phyloP scores from a whole-genome alignment of 257 asterid species.

The Solanum paucissectum region DNA sequence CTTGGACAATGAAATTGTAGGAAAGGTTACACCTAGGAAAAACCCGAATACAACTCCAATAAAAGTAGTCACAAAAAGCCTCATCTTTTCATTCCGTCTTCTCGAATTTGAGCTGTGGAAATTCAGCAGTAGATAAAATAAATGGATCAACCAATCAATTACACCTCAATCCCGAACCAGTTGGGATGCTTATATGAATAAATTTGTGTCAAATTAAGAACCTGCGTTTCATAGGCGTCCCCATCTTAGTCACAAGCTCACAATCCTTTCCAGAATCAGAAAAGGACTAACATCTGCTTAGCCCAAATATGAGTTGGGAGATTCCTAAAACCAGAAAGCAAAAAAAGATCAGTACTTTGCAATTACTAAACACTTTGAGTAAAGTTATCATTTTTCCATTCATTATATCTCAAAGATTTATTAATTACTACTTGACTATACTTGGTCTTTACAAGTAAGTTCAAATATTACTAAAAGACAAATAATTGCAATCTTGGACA shows the following conservation, averaged over 20 bases:
- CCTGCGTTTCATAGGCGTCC: slow-evolving; percentile 23
- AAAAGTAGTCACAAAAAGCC: slow-evolving; percentile 56
- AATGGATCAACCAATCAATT: background rate
- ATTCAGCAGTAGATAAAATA: slow-evolving; percentile 1
- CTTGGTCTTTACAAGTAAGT: background rate
- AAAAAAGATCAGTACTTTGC: background rate
- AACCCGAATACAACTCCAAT: slow-evolving; percentile 73
- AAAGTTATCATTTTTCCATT: background rate
- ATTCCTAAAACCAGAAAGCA: background rate
- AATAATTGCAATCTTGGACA: background rate
- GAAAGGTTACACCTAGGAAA: slow-evolving; percentile 85
- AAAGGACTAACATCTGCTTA: background rate
- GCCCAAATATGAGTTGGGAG: background rate
- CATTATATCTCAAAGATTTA: background rate
- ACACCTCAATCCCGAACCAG: background rate
- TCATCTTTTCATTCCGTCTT: slow-evolving; percentile 68
- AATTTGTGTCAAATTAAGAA: background rate
- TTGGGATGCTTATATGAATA: background rate
- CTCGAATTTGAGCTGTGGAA: slow-evolving; percentile 36
- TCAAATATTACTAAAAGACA: background rate
- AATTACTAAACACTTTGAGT: background rate
- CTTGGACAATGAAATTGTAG: slow-evolving; percentile 56
- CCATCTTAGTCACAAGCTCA: slow-evolving; percentile 22
- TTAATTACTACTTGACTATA: background rate
- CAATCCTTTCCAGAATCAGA: slow-evolving; percentile 4